These are phyloP conservation scores for Pseudogymnoascus verrucosus DNA, from an alignment of 2,329 filamentous ascomycete genomes.

Conservation along the genomic window DNA sequence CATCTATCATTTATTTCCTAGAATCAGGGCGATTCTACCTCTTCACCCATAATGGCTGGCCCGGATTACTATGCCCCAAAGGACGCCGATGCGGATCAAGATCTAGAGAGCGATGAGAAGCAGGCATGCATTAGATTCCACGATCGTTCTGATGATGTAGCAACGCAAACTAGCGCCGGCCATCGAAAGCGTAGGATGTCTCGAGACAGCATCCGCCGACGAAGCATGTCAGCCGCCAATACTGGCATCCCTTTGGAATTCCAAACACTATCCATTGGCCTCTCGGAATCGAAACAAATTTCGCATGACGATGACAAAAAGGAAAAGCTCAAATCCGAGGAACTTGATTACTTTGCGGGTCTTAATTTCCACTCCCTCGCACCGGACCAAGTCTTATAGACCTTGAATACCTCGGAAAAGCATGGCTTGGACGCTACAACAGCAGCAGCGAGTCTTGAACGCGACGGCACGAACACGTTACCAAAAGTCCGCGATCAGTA, in stretches of 20 bases:
- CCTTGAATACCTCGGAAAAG: slow-evolving; percentile 31
- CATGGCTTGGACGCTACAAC: slow-evolving; percentile 30
- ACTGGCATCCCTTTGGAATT: slow-evolving; percentile 32
- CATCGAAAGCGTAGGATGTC: not conserved
- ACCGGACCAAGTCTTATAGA: slow-evolving; percentile 30
- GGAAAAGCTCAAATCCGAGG: slow-evolving; percentile 21
- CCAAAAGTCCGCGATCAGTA: slow-evolving; percentile 37
- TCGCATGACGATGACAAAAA: slow-evolving; percentile 23
- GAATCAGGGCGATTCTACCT: not conserved
- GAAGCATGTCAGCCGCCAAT: not conserved
- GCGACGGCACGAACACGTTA: slow-evolving; percentile 36
- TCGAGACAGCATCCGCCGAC: not conserved
- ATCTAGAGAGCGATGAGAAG: not conserved
- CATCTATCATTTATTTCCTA: not conserved
- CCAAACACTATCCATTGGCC: slow-evolving; percentile 32
- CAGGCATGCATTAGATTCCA: not conserved
- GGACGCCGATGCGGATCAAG: not conserved
- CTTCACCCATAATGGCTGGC: not conserved
- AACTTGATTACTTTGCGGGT: slow-evolving; percentile 37
- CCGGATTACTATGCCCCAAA: not conserved
- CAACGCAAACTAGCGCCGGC: not conserved
- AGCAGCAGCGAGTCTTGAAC: slow-evolving; percentile 29
- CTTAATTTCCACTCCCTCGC: slow-evolving; percentile 33
- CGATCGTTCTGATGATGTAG: not conserved
- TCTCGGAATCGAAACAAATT: slow-evolving; percentile 27